Evolutionary conservation across 768 basidiomycete species (phyloP), one percentile per base, ranked within the genome.

Genomic region (Pseudohyphozyma bogoriensis): DNA sequence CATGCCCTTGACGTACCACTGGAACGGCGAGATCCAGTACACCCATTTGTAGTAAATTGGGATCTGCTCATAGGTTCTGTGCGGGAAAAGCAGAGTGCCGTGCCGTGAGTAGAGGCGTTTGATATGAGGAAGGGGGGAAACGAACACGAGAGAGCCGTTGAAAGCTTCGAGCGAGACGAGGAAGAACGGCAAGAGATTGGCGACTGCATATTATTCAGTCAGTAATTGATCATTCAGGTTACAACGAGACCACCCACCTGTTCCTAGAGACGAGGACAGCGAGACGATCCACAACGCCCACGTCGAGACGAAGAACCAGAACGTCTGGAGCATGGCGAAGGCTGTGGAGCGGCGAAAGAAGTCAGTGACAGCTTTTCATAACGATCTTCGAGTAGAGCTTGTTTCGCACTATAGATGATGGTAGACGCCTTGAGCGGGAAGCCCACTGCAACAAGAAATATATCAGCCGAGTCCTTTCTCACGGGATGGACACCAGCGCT

Each of bases 401-500:
- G 22, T 10, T 8, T 31, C 47, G 28, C 47, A 50, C 47, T 26
- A 57, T 60, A 67, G 13, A 55, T 51, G 47, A 63, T 54, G 24
- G 55, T 56, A 37, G 58, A 40, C n/a, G 42, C 5, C 47, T 66
- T 26, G 51, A 59, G 16, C 0, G 60, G 62, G 51, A 70, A 49
- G 24, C 66, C 62, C 51, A 76, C 68, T 77, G 84, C 7, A 22
- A 47, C 20, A 18, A 7, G 18, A 9, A 7, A 16, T 6, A 1
- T 16, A 40, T 56, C 44, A 56, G 55, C 20, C 2, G 10, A 1
- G 12, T 2, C 9, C 2, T 4, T 18, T 26, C 22, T 11, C n/a
- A 11, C 13, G 18, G 76, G 83, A 12, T 77, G 81, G 44, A 81
- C 73, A 13, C 76, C 74, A 1, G 70, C 73, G 45, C 52, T 57